These are phyloP conservation scores for Cordyceps tenuipes DNA, from an alignment of 2,329 filamentous ascomycete genomes.

Conservation along the genomic window DNA sequence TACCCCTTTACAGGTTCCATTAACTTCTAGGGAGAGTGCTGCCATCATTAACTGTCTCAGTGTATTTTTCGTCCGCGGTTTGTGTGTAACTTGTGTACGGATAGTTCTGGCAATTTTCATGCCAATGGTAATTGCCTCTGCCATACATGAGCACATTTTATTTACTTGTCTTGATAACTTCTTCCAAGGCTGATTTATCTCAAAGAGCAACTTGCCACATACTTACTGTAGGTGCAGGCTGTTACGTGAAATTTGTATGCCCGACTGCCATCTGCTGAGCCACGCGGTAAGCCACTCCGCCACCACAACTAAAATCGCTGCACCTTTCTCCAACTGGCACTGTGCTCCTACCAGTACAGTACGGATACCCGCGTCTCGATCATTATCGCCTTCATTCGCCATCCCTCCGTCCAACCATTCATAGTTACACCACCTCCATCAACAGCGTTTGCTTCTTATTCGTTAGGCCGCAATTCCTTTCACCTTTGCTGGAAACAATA, in stretches of 20 bases:
- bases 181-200: too few species aligned
- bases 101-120: too few species aligned
- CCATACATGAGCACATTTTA: too few species aligned
- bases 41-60: too few species aligned
- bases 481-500: not conserved
- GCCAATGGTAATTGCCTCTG: too few species aligned
- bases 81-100: too few species aligned
- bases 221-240: too few species aligned
- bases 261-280: too few species aligned
- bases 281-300: not conserved
- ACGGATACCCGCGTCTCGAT: not conserved
- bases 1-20: not conserved
- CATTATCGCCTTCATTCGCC: not conserved
- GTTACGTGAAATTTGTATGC: too few species aligned
- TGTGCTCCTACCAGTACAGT: not conserved
- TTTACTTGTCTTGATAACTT: too few species aligned
- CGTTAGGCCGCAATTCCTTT: not conserved
- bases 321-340: not conserved
- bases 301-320: not conserved
- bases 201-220: too few species aligned
- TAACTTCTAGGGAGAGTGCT: not conserved
- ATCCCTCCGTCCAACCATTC: not conserved
- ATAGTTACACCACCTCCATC: not conserved
- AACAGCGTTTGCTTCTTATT: not conserved
- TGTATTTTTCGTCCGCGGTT: too few species aligned